Percentiles rank a stretch among this genome's conserved stretches.
Conservation (phyloP, 2,329 filamentous ascomycete genomes). For the Aspergillus hortae region DNA sequence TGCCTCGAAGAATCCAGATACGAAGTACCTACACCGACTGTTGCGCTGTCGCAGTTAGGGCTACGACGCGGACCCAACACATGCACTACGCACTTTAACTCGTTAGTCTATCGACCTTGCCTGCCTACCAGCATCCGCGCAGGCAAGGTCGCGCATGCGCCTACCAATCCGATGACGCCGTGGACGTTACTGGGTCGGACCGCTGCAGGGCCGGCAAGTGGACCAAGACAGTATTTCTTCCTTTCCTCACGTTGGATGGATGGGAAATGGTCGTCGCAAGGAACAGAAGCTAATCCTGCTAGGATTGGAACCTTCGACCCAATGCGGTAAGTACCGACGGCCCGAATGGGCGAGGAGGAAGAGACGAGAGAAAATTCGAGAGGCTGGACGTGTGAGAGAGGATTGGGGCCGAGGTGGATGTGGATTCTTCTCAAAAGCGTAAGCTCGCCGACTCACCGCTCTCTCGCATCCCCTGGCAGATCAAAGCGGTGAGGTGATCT, state of each 20-base stretch:
- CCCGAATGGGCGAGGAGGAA: background rate
- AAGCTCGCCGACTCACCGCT: slow-evolving; percentile 14
- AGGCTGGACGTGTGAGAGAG: slow-evolving; percentile 15
- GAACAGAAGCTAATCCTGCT: background rate
- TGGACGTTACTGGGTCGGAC: slow-evolving; percentile 34
- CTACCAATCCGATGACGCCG: background rate
- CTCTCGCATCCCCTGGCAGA: slow-evolving; percentile 7
- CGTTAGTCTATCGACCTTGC: background rate
- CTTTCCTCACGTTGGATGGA: background rate
- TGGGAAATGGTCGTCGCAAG: background rate
- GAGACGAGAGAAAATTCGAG: slow-evolving; percentile 8
- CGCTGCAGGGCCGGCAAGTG: slow-evolving; percentile 36
- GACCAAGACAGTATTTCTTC: slow-evolving; percentile 20
- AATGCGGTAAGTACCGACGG: background rate
- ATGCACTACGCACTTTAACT: no score
- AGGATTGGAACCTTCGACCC: slow-evolving; percentile 1
- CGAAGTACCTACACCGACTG: background rate
- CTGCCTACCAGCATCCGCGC: background rate
- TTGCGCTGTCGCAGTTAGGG: background rate
- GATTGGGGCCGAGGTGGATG: background rate
- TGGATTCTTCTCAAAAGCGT: slow-evolving; percentile 6
- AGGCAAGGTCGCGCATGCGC: background rate
- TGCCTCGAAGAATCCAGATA: no score
- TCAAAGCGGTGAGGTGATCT: slow-evolving; percentile 12
- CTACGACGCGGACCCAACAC: no score